A percentile compares a stretch with the other conserved stretches of the same genome.
Evolutionary conservation across 2,329 filamentous ascomycete genomes (phyloP).

Genomic region (Stagonosporopsis cucurbitacearum): DNA sequence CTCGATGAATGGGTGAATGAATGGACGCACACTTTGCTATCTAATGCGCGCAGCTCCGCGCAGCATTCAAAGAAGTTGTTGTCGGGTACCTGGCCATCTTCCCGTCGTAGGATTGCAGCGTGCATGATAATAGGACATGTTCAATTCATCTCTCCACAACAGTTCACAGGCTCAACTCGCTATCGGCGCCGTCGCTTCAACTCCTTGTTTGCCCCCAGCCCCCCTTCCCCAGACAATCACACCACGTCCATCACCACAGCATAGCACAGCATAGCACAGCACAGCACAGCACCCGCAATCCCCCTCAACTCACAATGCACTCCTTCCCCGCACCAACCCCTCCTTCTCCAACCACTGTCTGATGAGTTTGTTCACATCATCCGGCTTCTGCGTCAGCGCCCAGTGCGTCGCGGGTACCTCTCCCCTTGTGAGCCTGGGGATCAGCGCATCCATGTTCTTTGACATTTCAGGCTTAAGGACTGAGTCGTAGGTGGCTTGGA

Average conservation of each 20-base stretch:
- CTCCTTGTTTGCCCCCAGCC: too few relatives aligned
- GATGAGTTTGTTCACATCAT: conserved; percentile 73
- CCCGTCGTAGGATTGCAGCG: too few relatives aligned
- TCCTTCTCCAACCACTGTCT: conserved; percentile 70
- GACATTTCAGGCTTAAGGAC: conserved; percentile 77
- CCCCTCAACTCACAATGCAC: conserved; percentile 55
- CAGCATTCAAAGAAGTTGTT: background rate
- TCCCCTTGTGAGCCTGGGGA: conserved; percentile 68
- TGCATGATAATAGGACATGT: too few relatives aligned
- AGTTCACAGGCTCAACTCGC: too few relatives aligned
- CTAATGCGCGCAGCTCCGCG: background rate
- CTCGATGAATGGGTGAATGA: too few relatives aligned
- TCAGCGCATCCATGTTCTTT: conserved; percentile 70
- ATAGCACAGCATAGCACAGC: background rate
- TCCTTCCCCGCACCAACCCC: conserved; percentile 53
- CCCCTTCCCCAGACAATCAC: too few relatives aligned
- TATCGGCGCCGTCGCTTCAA: too few relatives aligned
- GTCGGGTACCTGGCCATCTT: too few relatives aligned
- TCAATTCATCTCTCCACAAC: too few relatives aligned
- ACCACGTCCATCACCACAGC: background rate
- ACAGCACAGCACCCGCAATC: background rate
- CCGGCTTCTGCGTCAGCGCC: conserved; percentile 77
- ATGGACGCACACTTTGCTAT: too few relatives aligned
- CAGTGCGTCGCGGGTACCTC: conserved; percentile 80
- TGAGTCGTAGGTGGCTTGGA: conserved; percentile 72